A percentile compares a stretch with the other conserved stretches of the same genome.
Conservation (phyloP, 306 rosid species). For the Dalbergia oliveri region DNA sequence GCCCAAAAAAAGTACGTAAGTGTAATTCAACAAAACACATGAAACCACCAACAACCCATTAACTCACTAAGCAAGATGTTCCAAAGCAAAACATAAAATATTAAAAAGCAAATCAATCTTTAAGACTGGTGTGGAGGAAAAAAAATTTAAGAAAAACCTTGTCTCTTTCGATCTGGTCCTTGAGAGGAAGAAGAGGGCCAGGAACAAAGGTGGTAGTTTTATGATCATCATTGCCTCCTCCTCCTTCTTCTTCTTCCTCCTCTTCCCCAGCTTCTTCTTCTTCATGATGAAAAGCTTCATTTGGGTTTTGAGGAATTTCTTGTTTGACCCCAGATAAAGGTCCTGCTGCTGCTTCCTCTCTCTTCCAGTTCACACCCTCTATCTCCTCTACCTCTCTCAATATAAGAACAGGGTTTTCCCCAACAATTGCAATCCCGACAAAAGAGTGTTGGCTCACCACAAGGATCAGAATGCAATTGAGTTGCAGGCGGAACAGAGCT, state of each 20-base stretch:
- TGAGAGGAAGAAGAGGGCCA: conserved; percentile 87
- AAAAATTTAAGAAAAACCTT: conserved; percentile 59
- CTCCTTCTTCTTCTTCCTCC: conserved; percentile 40
- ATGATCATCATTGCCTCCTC: not conserved
- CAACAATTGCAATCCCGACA: conserved; percentile 59
- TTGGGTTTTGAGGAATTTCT: conserved; percentile 52
- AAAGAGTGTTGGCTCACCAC: not conserved
- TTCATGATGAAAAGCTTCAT: conserved; percentile 34
- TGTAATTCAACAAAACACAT: not conserved
- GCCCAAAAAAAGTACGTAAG: not conserved
- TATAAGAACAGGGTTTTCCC: not conserved
- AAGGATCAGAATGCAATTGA: no score
- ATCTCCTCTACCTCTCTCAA: conserved; percentile 21
- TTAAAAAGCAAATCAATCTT: not conserved
- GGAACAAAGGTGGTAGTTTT: conserved; percentile 67
- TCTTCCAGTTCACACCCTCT: conserved; percentile 62
- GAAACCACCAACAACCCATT: not conserved
- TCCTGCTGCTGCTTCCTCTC: conserved; percentile 66
- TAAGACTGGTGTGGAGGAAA: not conserved
- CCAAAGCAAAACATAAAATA: not conserved
- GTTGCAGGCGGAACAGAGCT: no score
- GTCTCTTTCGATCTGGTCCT: conserved; percentile 92
- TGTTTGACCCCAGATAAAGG: conserved; percentile 52
- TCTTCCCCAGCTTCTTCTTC: conserved; percentile 57
- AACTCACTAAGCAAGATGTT: not conserved